Evolutionary conservation across 208 protist species (phyloP).

Genomic region (Pavlovales sp.): DNA sequence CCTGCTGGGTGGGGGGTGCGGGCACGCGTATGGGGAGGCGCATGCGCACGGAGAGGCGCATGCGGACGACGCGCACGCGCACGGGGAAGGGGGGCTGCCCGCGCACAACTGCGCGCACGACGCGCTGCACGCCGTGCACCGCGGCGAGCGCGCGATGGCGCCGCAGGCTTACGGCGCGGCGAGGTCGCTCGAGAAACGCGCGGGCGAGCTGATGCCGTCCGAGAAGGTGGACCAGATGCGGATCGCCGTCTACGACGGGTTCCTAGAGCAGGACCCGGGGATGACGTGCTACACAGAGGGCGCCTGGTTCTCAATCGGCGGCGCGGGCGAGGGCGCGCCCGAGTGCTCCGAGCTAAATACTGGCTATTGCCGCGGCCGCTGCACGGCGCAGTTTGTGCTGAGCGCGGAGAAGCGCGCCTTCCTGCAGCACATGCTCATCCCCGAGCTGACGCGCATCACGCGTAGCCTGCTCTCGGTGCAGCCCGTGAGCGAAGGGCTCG

Average conservation of each 20-base stretch:
- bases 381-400: neutral
- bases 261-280: neutral
- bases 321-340: too few species aligned
- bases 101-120: neutral
- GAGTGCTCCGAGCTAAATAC: neutral
- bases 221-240: neutral
- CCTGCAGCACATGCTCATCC: neutral
- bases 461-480: neutral
- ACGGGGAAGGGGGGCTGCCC: too few species aligned
- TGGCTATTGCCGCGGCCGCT: neutral
- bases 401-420: neutral
- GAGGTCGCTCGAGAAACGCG: neutral
- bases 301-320: neutral
- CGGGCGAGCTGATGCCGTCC: neutral
- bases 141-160: neutral
- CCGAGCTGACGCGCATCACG: neutral
- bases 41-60: too few species aligned
- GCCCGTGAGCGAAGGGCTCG: neutral
- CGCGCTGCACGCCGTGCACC: neutral
- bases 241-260: neutral
- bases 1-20: too few species aligned
- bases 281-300: neutral
- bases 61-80: too few species aligned
- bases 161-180: neutral
- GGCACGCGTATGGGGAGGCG: too few species aligned